Evolutionary conservation across 1,139 yeast species (phyloP).

Genomic region (Diutina rugosa): DNA sequence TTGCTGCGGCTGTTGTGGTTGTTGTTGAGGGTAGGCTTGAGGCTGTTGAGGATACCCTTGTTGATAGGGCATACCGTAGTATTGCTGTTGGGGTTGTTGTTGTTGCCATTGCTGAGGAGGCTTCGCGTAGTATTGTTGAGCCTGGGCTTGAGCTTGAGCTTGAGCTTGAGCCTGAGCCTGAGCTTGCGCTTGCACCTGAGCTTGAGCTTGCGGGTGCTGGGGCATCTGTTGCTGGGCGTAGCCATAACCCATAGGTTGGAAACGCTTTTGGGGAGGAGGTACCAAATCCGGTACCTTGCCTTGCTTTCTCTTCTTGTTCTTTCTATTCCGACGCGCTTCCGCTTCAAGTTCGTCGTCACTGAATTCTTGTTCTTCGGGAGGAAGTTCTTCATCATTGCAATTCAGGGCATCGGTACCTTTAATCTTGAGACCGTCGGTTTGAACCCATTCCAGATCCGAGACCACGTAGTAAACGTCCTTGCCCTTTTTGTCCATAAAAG

Average conservation of each 20-base stretch:
- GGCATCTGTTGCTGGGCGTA: background rate
- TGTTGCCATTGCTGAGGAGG: constrained; percentile 7
- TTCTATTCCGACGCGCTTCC: constrained; percentile 43
- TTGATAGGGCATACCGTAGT: constrained; percentile 1
- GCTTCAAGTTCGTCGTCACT: constrained; percentile 84
- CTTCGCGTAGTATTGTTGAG: constrained; percentile 3
- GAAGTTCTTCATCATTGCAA: constrained; percentile 86
- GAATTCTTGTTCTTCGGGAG: constrained; percentile 87
- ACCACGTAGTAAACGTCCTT: constrained; percentile 62
- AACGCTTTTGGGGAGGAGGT: constrained; percentile 1
- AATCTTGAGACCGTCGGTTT: constrained; percentile 58
- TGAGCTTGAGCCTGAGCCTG: constrained; percentile 3
- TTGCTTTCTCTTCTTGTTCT: constrained; percentile 30
- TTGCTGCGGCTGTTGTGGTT: constrained; percentile 6
- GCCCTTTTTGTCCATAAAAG: constrained; percentile 38
- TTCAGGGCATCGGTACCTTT: constrained; percentile 95
- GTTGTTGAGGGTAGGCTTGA: constrained; percentile 8
- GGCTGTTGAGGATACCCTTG: constrained; percentile 7
- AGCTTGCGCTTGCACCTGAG: constrained; percentile 3
- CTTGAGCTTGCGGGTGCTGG: background rate
- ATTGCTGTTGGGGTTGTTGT: constrained; percentile 8
- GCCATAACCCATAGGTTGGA: constrained; percentile 1
- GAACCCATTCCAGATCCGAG: constrained; percentile 65
- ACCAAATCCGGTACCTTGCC: constrained; percentile 1
- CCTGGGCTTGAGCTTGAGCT: constrained; percentile 2